These are phyloP conservation scores for Cercis canadensis DNA, from an alignment of 306 rosid genomes.

Conservation along the genomic window DNA sequence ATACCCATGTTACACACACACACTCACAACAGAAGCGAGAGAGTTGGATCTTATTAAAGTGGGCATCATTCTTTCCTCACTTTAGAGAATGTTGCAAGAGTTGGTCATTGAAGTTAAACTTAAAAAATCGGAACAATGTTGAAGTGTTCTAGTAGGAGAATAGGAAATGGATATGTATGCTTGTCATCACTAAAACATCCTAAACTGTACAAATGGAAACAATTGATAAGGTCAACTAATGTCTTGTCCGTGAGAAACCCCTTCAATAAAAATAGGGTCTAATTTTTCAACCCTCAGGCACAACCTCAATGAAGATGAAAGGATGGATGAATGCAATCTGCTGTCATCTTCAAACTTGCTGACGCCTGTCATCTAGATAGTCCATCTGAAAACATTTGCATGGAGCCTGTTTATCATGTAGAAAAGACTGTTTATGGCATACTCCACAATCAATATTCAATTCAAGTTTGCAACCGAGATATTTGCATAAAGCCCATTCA, in stretches of 20 bases:
- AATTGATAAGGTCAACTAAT: slow-evolving; percentile 51
- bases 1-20: neutral
- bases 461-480: slow-evolving; percentile 34
- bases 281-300: slow-evolving; percentile 48
- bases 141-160: slow-evolving; percentile 41
- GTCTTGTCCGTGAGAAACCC: slow-evolving; percentile 59
- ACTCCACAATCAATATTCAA: slow-evolving; percentile 28
- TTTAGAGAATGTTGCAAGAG: slow-evolving; percentile 42
- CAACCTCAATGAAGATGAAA: slow-evolving; percentile 53
- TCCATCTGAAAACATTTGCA: slow-evolving; percentile 32
- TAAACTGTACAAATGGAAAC: slow-evolving; percentile 76
- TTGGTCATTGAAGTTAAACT: slow-evolving; percentile 47
- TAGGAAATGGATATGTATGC: slow-evolving; percentile 57
- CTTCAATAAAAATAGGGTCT: slow-evolving; percentile 60
- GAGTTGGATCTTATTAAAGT: slow-evolving; percentile 25
- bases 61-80: slow-evolving; percentile 37
- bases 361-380: slow-evolving; percentile 35
- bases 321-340: slow-evolving; percentile 44
- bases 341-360: slow-evolving; percentile 49
- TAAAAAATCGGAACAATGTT: slow-evolving; percentile 38
- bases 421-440: slow-evolving; percentile 10
- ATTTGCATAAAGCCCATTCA: slow-evolving; percentile 34
- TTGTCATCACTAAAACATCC: slow-evolving; percentile 75
- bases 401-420: slow-evolving; percentile 23
- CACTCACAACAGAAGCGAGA: neutral